Evolutionary conservation across 2,329 filamentous ascomycete genomes (phyloP).

Genomic region (Catunica adiposa): DNA sequence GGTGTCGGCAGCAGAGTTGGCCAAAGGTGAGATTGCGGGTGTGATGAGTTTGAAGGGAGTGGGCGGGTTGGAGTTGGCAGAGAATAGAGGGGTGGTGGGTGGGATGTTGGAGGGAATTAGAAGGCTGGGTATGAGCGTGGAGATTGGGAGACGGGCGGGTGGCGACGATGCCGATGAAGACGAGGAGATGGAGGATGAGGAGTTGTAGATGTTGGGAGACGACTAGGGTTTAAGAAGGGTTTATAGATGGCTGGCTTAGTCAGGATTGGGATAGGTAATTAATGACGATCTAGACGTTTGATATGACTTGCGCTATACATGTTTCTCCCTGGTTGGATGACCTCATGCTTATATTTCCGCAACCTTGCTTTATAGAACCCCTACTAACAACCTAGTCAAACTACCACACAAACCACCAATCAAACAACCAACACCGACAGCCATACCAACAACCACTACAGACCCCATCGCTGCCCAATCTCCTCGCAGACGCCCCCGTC

Average conservation of each 20-base stretch:
- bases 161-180: no score
- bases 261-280: background rate
- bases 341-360: no score
- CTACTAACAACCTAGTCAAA: no score
- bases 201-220: conserved; percentile 24
- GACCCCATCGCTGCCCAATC: no score
- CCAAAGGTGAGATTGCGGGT: conserved; percentile 38
- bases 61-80: conserved; percentile 82
- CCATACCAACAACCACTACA: no score
- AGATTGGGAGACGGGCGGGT: conserved; percentile 54
- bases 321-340: no score
- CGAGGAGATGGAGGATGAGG: conserved; percentile 39
- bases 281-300: no score
- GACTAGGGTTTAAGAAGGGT: background rate
- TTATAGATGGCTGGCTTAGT: background rate
- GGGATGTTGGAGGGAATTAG: conserved; percentile 79
- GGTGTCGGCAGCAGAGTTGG: conserved; percentile 53
- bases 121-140: conserved; percentile 65
- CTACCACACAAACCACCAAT: no score
- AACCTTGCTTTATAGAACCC: no score
- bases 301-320: no score
- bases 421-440: no score
- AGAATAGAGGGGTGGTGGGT: conserved; percentile 67
- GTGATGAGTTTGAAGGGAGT: conserved; percentile 56
- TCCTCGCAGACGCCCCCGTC: no score